A percentile compares a stretch with the other conserved stretches of the same genome.
These are phyloP conservation scores for Schizochytrium sp. DNA, from an alignment of 108 stramenopile genomes.

Conservation along the genomic window DNA sequence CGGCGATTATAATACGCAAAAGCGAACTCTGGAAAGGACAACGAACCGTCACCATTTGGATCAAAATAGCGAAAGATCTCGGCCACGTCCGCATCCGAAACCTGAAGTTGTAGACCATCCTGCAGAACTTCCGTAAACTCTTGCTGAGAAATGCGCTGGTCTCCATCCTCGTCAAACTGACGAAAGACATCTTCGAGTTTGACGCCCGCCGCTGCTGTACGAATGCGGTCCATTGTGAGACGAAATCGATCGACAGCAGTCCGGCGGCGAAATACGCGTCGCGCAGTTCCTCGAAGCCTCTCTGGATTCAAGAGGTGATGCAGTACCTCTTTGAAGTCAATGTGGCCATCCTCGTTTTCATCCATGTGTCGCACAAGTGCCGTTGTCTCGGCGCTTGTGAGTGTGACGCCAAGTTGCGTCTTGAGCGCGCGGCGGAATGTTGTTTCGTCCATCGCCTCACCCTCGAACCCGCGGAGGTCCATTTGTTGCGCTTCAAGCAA, in stretches of 20 bases:
- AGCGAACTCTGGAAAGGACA: neutral
- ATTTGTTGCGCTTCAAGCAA: neutral
- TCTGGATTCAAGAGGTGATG: neutral
- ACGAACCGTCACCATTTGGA: neutral
- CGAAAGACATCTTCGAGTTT: neutral
- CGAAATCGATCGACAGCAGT: neutral
- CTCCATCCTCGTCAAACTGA: neutral
- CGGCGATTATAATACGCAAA: neutral
- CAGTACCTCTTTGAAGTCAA: neutral
- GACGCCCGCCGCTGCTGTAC: neutral
- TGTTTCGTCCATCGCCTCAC: neutral
- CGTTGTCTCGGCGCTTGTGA: neutral
- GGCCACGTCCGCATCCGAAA: neutral
- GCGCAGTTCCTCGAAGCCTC: neutral
- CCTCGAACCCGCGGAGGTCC: constrained; percentile 1
- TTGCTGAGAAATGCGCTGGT: neutral
- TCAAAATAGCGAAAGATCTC: neutral
- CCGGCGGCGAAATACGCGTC: neutral
- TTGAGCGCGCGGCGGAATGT: neutral
- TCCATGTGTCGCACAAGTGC: constrained; percentile 1
- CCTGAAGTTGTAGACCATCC: neutral
- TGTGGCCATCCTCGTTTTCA: neutral
- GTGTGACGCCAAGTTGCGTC: neutral
- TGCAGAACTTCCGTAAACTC: neutral
- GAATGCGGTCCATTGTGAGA: neutral